A percentile compares a stretch with the other conserved stretches of the same genome.
These are phyloP conservation scores for Iris pallida DNA, from an alignment of 116 monocot species.

Conservation along the genomic window DNA sequence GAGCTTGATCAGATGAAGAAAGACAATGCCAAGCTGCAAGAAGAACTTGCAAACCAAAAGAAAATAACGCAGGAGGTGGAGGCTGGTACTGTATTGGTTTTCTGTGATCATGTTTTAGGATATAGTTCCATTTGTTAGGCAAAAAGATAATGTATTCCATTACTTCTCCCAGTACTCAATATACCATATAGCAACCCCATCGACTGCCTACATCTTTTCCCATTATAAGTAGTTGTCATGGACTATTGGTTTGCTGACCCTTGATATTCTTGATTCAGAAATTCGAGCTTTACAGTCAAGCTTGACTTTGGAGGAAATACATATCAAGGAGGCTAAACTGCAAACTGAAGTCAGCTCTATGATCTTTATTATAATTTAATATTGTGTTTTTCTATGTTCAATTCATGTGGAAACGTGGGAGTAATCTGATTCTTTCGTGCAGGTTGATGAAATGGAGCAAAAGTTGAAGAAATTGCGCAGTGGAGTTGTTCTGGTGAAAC, in stretches of 20 bases:
- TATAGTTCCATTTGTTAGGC: neutral
- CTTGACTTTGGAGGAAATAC: slow-evolving; percentile 66
- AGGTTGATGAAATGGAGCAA: slow-evolving; percentile 66
- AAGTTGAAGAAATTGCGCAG: slow-evolving; percentile 59
- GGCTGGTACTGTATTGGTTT: slow-evolving; percentile 35
- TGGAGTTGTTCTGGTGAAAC: slow-evolving; percentile 65
- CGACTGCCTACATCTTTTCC: too few species aligned
- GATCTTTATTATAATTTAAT: too few species aligned
- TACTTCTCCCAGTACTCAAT: too few species aligned
- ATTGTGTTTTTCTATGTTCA: too few species aligned
- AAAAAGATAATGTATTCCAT: too few species aligned
- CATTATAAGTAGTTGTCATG: too few species aligned
- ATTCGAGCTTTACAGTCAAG: slow-evolving; percentile 68
- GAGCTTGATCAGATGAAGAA: slow-evolving; percentile 81
- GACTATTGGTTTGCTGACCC: neutral
- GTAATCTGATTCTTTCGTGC: slow-evolving; percentile 2
- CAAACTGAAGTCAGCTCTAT: slow-evolving; percentile 32
- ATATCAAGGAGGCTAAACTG: slow-evolving; percentile 50
- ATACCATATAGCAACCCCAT: too few species aligned
- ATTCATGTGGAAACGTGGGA: neutral
- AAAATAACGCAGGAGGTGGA: slow-evolving; percentile 47
- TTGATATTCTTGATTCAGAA: slow-evolving; percentile 33
- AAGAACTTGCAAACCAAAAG: slow-evolving; percentile 47
- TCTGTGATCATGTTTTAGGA: neutral
- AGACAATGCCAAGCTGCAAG: slow-evolving; percentile 59